These are phyloP conservation scores for Pestalotiopsis sp. DNA, from an alignment of 2,329 filamentous ascomycete species.

Conservation along the genomic window DNA sequence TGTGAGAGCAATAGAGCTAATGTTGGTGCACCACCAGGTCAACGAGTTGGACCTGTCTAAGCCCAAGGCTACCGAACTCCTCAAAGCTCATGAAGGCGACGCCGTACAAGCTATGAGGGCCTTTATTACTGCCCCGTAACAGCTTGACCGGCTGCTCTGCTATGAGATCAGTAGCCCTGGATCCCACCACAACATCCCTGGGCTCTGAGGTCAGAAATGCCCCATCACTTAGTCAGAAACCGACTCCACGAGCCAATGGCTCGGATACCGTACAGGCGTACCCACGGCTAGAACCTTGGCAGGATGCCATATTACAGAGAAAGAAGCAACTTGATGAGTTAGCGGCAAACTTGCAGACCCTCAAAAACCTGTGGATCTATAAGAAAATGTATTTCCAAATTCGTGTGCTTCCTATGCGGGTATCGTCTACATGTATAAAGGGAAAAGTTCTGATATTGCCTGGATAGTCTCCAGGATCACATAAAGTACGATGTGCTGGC, in stretches of 20 bases:
- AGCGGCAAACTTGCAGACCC: not conserved
- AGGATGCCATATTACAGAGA: not conserved
- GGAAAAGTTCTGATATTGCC: not conserved
- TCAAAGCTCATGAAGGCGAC: constrained; percentile 73
- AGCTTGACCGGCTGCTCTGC: not conserved
- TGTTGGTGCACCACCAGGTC: constrained; percentile 44
- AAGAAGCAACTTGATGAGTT: not conserved
- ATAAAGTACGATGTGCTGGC: constrained; percentile 22
- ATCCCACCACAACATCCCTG: not conserved
- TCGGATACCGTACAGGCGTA: not conserved
- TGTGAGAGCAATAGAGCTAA: not conserved
- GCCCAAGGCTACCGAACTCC: constrained; percentile 72
- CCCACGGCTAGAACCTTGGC: not conserved
- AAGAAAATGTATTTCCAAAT: not conserved
- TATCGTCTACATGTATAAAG: not conserved
- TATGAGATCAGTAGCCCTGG: not conserved
- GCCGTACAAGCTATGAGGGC: constrained; percentile 68
- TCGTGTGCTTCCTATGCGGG: not conserved
- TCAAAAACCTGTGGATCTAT: not conserved
- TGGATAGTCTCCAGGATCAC: constrained; percentile 13
- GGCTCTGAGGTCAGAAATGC: not conserved
- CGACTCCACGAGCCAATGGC: not conserved
- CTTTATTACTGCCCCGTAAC: constrained; percentile 38
- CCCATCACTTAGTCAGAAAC: not conserved
- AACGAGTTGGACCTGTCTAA: constrained; percentile 75